Evolutionary conservation across 352 stramenopile genomes (phyloP).

Genomic region (Phytopythium mirpurense): DNA sequence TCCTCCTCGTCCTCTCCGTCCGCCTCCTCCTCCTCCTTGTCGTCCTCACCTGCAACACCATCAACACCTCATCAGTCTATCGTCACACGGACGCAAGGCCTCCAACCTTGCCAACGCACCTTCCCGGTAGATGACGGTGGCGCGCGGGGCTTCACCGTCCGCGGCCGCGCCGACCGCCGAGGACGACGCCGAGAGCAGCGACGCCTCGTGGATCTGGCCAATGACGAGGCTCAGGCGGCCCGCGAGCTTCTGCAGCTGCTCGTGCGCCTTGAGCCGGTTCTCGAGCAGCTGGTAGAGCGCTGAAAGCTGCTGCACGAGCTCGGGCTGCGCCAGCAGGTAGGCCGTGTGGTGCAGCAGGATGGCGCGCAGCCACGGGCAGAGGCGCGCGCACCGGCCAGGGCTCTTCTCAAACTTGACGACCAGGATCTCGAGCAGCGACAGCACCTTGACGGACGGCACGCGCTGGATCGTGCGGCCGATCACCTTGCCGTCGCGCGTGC

Average conservation of each 20-base stretch:
- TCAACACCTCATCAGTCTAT: slow-evolving; percentile 4
- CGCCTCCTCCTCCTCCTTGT: slow-evolving; percentile 21
- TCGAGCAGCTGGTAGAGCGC: slow-evolving; percentile 83
- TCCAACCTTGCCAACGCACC: no score
- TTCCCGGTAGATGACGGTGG: slow-evolving; percentile 67
- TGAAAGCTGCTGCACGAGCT: slow-evolving; percentile 77
- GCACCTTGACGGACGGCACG: slow-evolving; percentile 66
- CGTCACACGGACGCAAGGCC: no score
- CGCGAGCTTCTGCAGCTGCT: slow-evolving; percentile 79
- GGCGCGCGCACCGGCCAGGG: slow-evolving; percentile 63
- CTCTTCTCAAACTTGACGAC: slow-evolving; percentile 82
- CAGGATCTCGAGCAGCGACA: slow-evolving; percentile 72
- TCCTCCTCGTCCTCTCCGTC: slow-evolving; percentile 20
- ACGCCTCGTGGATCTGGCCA: slow-evolving; percentile 71
- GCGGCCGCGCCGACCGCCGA: slow-evolving; percentile 14
- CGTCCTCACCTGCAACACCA: slow-evolving; percentile 18
- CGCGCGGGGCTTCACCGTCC: slow-evolving; percentile 39
- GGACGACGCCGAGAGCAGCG: slow-evolving; percentile 11
- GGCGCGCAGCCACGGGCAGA: slow-evolving; percentile 81
- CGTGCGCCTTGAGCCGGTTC: slow-evolving; percentile 74
- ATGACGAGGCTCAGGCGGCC: slow-evolving; percentile 77
- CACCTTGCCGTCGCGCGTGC: slow-evolving; percentile 70
- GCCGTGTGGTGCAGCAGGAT: slow-evolving; percentile 82
- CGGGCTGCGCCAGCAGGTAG: slow-evolving; percentile 79
- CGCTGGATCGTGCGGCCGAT: slow-evolving; percentile 73